Percentiles rank a stretch among this genome's conserved stretches.
Evolutionary conservation across 139 green algal species (phyloP).

Genomic region (Chlamydomonas urium): DNA sequence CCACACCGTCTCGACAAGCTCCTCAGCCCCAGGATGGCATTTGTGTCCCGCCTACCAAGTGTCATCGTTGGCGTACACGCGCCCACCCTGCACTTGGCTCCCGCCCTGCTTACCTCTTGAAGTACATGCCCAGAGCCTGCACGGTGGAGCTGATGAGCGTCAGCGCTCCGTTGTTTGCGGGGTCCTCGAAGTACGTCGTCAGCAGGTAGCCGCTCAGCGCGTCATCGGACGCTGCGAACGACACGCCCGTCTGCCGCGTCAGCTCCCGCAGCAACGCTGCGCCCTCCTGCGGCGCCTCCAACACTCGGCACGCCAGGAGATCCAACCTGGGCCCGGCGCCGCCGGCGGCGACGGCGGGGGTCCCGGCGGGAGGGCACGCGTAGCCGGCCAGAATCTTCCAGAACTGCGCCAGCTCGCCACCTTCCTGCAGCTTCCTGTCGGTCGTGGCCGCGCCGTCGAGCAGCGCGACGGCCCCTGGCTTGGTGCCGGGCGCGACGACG

Average conservation of each 20-base stretch:
- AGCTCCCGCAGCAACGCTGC: constrained; percentile 40
- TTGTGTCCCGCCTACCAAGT: too few relatives aligned
- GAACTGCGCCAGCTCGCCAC: constrained; percentile 35
- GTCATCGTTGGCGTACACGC: too few relatives aligned
- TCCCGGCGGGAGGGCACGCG: too few relatives aligned
- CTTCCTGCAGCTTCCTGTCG: constrained; percentile 24
- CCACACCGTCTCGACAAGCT: too few relatives aligned
- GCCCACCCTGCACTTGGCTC: too few relatives aligned
- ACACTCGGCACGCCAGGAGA: constrained; percentile 30
- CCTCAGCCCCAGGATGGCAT: too few relatives aligned
- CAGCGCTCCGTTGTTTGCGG: neutral
- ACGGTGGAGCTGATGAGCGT: constrained; percentile 18
- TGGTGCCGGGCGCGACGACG: constrained; percentile 35
- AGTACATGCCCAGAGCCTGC: constrained; percentile 14
- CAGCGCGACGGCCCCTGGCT: constrained; percentile 31
- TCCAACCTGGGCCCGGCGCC: constrained; percentile 22
- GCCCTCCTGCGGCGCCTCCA: constrained; percentile 30
- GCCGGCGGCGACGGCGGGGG: neutral
- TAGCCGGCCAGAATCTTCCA: constrained; percentile 32
- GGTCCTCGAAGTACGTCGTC: constrained; percentile 29
- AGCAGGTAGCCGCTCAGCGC: constrained; percentile 35
- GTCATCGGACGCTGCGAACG: constrained; percentile 39
- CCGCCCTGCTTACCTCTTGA: constrained; percentile 17
- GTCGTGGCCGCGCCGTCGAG: constrained; percentile 25
- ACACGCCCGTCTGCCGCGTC: constrained; percentile 32